Evolutionary conservation across 2,329 filamentous ascomycete species (phyloP), one percentile per base, ranked within the genome.

Genomic region (Colletotrichum tropicale): DNA sequence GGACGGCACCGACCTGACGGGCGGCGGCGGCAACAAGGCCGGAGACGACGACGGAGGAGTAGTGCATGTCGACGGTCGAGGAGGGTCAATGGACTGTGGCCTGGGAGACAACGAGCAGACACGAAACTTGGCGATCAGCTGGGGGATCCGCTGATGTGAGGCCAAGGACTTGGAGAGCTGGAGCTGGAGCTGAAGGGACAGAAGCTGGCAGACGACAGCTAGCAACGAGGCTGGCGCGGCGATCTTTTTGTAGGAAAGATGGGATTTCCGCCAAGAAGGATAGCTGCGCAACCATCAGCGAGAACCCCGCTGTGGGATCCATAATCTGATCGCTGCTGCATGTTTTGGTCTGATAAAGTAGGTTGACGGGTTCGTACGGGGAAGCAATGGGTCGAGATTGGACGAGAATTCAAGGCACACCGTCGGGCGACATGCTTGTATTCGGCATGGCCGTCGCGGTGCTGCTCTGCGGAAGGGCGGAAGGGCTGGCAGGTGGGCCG

Each of bases 41-140:
- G 9, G 81, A 80, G 71, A 83, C 52, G 58, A 82, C 76, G 28
- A 81, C 72, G 18, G 79, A 74, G 28, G 79, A 79, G 78, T 84
- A 77, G 68, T 80, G 83, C 84, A 86, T 86, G 24, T 73, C 78
- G 76, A 43, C 55, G 48, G 36, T 32, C 18, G 18, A 21, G 5
- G 38, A 18, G 58, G 5, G 52, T 72, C 16, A 32, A 26, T 66
- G 60, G 66, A 38, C 48, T 18, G 30, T 21, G 52, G 28, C 13
- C 12, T 52, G n/a, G 15, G 28, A 18, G 15, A 68, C 38, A 32
- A 71, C 66, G 8, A 70, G 36, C 26, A 52, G 69, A 18, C 71
- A 43, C 28, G 28, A 16, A 61, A 36, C 60, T 18, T 18, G 64
- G 52, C 24, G 36, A 38, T 68, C 76, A 58, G 56, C 61, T 52